These are phyloP conservation scores for Thalia dealbata DNA, from an alignment of 176 grass and related monocot species.

Conservation along the genomic window DNA sequence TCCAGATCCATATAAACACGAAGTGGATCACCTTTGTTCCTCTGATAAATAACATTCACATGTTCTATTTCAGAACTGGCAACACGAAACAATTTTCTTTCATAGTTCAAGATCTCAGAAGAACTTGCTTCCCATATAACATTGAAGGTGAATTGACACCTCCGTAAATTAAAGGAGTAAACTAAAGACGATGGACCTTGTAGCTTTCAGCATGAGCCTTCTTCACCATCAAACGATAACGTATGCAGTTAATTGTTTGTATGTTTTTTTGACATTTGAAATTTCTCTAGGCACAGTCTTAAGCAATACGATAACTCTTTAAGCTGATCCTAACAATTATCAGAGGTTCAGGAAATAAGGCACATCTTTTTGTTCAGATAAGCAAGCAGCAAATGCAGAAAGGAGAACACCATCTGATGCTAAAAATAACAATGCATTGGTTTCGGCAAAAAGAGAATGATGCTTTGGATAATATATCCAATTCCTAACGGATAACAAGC, in stretches of 20 bases:
- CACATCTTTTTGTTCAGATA: not conserved
- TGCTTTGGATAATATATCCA: not conserved
- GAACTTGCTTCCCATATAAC: not conserved
- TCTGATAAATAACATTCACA: constrained; percentile 21
- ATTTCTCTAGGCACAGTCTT: not conserved
- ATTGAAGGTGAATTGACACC: not conserved
- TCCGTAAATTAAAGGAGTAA: not conserved
- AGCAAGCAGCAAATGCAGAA: not conserved
- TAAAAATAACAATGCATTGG: not conserved
- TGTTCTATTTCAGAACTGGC: not conserved
- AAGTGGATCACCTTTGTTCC: constrained; percentile 37
- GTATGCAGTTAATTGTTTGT: not conserved
- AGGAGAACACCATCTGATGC: not conserved
- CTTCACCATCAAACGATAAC: too few species aligned
- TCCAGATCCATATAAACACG: constrained; percentile 43
- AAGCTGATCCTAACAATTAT: not conserved
- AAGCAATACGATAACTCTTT: not conserved
- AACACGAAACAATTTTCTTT: not conserved
- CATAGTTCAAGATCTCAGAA: not conserved
- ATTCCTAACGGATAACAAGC: not conserved
- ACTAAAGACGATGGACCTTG: not conserved
- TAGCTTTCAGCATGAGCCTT: not conserved
- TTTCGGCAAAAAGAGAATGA: not conserved
- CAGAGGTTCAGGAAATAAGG: not conserved
- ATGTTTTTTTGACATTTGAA: not conserved